These are phyloP conservation scores for Phialophora verrucosa DNA, from an alignment of 2,329 filamentous ascomycete species.

Conservation along the genomic window DNA sequence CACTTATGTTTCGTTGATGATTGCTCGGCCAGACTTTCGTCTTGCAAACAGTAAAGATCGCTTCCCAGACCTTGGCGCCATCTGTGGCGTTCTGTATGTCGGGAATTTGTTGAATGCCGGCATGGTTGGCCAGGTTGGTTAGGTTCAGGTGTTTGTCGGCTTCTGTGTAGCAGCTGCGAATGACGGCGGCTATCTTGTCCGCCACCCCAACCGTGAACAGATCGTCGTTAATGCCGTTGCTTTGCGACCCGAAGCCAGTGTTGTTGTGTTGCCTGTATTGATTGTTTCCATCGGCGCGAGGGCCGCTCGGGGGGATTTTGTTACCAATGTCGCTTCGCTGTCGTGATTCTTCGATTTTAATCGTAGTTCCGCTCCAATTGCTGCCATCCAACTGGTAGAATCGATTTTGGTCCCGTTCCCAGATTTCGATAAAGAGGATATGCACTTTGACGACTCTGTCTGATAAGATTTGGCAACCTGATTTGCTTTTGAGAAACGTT, in stretches of 20 bases:
- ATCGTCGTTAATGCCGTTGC: constrained; percentile 11
- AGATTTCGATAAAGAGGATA: constrained; percentile 36
- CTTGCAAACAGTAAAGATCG: constrained; percentile 85
- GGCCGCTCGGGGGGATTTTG: constrained; percentile 20
- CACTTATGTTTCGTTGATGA: constrained; percentile 74
- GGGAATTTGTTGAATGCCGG: constrained; percentile 46
- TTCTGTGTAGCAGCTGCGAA: constrained; percentile 75
- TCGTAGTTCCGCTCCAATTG: constrained; percentile 67
- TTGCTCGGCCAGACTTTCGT: constrained; percentile 70
- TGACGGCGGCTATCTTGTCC: constrained; percentile 54
- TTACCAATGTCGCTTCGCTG: constrained; percentile 10
- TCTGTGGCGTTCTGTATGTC: constrained; percentile 43
- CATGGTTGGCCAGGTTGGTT: constrained; percentile 75
- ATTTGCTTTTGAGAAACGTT: constrained; percentile 73
- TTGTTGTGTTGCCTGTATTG: constrained; percentile 18
- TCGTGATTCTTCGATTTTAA: constrained; percentile 59
- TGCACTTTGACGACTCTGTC: constrained; percentile 21
- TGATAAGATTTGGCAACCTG: constrained; percentile 57
- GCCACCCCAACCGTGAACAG: constrained; percentile 45
- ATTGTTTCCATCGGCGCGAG: constrained; percentile 19
- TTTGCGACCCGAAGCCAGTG: constrained; percentile 4
- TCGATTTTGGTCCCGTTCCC: constrained; percentile 34
- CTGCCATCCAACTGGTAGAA: constrained; percentile 70
- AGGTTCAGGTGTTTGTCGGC: constrained; percentile 79
- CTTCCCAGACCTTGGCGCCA: constrained; percentile 86